Base-by-base conservation (phyloP, 1,139 yeast genomes). In the Sporopachydermia cereana region DNA sequence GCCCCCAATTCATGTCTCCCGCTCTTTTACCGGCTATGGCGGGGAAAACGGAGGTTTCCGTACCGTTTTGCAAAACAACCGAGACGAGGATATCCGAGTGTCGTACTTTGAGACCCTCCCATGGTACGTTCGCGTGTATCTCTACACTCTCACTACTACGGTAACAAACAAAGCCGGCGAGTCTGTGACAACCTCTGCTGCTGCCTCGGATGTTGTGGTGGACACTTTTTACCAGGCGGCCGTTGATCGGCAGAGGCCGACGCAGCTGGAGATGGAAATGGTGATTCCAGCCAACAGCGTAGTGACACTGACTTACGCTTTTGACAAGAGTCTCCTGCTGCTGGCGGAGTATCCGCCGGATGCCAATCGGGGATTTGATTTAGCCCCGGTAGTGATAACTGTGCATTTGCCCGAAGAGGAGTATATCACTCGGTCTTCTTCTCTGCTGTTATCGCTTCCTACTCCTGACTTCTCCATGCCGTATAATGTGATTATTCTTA, bases 401-500 rank as follows among this genome's bases (percentile, higher is more conserved):
- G 74, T 34, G 7, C 39, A 34, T 16, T 16, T 84, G 0, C 50
- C 73, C 3, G 53, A 48, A 17, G 48, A 50, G 14, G 54, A 57
- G n/a, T 85, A 84, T 54, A 74, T 77, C 44, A 60, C 81, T 49
- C 72, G 98, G 57, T 86, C 97, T 0, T 79, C 96, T 1, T 84
- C 96, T 41, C 71, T 89, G 46, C 67, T 93, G 48, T 69, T 93
- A 43, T 78, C 94, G 0, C 71, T 93, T 45, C 96, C 98, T 2
- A 93, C 97, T 0, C 99, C 99, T 0, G 99, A 93, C 66, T 93
- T 93, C 62, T 84, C 95, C 49, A 93, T 93, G 99, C 98, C 98
- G 1, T 93, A 93, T 60, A 93, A 93, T 57, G 99, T 93, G 43
- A 91, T 93, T 49, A 93, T 93, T 43, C 69, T 93, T 51, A 85